Percentiles rank a stretch among this genome's conserved stretches.
Evolutionary conservation across 225 moss, liverwort and hornwort genomes (phyloP).

Genomic region (Anthoceros angustus): DNA sequence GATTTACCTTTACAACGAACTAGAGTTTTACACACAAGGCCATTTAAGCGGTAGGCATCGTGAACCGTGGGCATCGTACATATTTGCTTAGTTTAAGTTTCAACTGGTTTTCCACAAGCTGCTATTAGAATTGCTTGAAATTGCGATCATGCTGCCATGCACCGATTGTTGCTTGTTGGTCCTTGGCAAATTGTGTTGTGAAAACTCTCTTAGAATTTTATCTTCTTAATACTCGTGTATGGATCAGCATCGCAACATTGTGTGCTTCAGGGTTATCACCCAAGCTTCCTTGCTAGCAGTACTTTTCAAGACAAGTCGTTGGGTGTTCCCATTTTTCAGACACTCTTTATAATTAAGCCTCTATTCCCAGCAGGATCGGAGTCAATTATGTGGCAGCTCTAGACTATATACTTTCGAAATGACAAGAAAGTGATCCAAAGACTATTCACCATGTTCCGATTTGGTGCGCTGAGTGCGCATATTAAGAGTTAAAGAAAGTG

Average conservation of each 20-base stretch:
- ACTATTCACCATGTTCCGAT: neutral
- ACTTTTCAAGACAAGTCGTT: no score
- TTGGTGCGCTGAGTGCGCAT: constrained; percentile 20
- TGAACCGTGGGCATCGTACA: neutral
- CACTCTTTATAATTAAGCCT: neutral
- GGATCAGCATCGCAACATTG: constrained; percentile 5
- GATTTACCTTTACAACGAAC: no score
- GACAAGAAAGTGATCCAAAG: neutral
- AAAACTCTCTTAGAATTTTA: neutral
- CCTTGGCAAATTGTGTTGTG: neutral
- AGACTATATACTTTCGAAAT: neutral
- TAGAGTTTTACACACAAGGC: no score
- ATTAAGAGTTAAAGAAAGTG: constrained; percentile 76
- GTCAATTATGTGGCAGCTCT: neutral
- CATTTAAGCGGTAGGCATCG: no score
- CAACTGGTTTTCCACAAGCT: no score
- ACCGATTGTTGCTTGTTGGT: neutral
- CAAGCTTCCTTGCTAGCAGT: constrained; percentile 83
- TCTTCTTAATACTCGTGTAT: constrained; percentile 4
- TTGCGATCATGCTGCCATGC: neutral
- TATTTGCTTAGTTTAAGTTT: no score
- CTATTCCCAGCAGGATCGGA: neutral
- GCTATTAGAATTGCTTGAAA: no score
- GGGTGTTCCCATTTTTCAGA: constrained; percentile 6
- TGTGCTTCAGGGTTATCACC: constrained; percentile 56